phyloP scores from a whole-genome alignment of 768 basidiomycete species.

The Mycena epipterygia region DNA sequence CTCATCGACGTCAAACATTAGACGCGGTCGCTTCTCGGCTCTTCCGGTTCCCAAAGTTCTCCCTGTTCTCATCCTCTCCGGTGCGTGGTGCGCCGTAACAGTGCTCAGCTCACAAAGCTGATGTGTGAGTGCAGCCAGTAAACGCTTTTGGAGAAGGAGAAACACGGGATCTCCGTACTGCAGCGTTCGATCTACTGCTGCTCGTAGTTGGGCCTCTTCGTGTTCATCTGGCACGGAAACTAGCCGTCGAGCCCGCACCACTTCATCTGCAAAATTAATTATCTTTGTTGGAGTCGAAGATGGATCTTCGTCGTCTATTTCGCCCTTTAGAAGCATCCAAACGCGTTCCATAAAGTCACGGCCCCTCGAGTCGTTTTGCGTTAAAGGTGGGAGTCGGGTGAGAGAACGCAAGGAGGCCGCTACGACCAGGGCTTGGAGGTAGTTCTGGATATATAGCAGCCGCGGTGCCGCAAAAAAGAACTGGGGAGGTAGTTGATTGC shows the following conservation, averaged over 20 bases:
- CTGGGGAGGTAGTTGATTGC: conserved; percentile 72
- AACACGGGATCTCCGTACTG: conserved; percentile 77
- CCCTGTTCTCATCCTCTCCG: conserved; percentile 49
- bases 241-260: conserved; percentile 65
- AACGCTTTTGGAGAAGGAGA: conserved; percentile 69
- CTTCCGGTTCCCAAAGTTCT: conserved; percentile 15
- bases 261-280: conserved; percentile 80
- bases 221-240: conserved; percentile 28
- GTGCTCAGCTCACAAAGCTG: conserved; percentile 42
- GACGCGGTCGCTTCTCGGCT: conserved; percentile 24
- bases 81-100: conserved; percentile 31
- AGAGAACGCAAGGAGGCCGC: conserved; percentile 72
- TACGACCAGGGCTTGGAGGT: conserved; percentile 78
- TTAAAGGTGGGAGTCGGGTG: conserved; percentile 54
- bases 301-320: conserved; percentile 60
- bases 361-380: conserved; percentile 31
- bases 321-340: conserved; percentile 74
- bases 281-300: conserved; percentile 63
- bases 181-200: conserved; percentile 74
- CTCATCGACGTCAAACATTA: background rate
- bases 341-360: conserved; percentile 68
- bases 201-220: conserved; percentile 68
- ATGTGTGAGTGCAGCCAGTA: conserved; percentile 59
- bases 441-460: conserved; percentile 74
- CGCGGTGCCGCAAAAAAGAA: conserved; percentile 71